These are phyloP conservation scores for Eimeria tenella DNA, from an alignment of 169 alveolate genomes.

Conservation along the genomic window DNA sequence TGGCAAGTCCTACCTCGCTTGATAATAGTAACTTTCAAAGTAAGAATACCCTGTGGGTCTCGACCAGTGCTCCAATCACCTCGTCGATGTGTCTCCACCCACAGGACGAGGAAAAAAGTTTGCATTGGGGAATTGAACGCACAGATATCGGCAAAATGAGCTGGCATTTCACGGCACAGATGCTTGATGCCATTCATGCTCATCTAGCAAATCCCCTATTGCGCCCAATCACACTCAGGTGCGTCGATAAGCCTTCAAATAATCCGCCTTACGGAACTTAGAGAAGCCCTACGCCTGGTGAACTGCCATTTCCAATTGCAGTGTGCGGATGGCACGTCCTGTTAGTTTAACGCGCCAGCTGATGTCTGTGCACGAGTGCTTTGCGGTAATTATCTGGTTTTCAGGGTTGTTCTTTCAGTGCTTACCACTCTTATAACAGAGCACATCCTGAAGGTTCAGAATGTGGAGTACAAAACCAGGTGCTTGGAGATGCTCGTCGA, in stretches of 20 bases:
- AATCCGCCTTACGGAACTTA: too few species aligned
- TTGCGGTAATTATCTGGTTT: background rate
- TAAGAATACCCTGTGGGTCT: background rate
- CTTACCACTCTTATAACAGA: constrained; percentile 30
- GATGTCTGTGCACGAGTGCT: background rate
- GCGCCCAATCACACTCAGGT: constrained; percentile 56
- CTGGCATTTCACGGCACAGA: constrained; percentile 54
- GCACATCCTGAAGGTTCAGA: constrained; percentile 33
- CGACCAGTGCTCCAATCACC: constrained; percentile 44
- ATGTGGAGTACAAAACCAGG: constrained; percentile 9
- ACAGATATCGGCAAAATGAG: constrained; percentile 9
- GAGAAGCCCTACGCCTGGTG: too few species aligned
- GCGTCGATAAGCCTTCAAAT: background rate
- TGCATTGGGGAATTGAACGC: background rate
- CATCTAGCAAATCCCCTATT: constrained; percentile 23
- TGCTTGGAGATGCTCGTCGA: constrained; percentile 30
- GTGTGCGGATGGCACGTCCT: too few species aligned
- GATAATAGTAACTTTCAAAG: background rate
- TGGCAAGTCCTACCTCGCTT: background rate
- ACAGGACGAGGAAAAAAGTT: background rate
- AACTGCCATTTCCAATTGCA: too few species aligned
- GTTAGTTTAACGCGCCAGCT: too few species aligned
- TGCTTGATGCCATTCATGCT: constrained; percentile 51
- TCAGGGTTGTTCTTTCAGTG: constrained; percentile 46
- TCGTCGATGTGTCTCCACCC: background rate